Evolutionary conservation across 78 protist genomes (phyloP).

Genomic region (Protostelium mycophagum): DNA sequence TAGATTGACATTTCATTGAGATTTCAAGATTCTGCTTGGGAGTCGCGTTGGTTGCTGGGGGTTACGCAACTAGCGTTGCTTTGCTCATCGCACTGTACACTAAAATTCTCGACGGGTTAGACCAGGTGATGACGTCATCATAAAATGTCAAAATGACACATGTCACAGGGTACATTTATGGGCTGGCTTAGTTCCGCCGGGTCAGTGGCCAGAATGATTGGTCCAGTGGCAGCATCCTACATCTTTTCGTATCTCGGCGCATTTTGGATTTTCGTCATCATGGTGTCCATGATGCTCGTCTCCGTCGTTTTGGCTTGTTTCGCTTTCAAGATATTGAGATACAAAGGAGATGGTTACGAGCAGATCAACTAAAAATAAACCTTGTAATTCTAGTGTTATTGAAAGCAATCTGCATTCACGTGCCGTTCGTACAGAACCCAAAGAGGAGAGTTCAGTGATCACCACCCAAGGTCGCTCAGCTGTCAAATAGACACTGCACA

Average conservation of each 20-base stretch:
- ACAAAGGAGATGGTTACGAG: neutral
- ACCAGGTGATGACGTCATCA: neutral
- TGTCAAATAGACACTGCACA: no score
- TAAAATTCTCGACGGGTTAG: neutral
- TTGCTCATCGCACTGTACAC: neutral
- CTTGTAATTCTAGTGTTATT: no score
- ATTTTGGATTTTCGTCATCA: neutral
- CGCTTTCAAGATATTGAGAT: neutral
- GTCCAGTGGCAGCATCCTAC: conserved; percentile 10
- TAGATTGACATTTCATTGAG: neutral
- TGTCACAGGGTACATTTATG: conserved; percentile 23
- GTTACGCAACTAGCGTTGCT: neutral
- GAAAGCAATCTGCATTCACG: no score
- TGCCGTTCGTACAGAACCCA: no score
- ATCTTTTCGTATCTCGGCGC: neutral
- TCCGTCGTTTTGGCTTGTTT: neutral
- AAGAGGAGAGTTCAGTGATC: no score
- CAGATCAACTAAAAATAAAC: neutral
- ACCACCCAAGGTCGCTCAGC: no score
- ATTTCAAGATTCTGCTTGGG: neutral
- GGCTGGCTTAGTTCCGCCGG: conserved; percentile 36
- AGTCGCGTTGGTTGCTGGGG: neutral
- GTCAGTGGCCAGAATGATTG: conserved; percentile 24
- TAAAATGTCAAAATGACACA: neutral
- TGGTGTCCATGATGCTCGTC: neutral